Conservation (phyloP, 2,329 filamentous ascomycete genomes). For the Geoglossum cookeanum region DNA sequence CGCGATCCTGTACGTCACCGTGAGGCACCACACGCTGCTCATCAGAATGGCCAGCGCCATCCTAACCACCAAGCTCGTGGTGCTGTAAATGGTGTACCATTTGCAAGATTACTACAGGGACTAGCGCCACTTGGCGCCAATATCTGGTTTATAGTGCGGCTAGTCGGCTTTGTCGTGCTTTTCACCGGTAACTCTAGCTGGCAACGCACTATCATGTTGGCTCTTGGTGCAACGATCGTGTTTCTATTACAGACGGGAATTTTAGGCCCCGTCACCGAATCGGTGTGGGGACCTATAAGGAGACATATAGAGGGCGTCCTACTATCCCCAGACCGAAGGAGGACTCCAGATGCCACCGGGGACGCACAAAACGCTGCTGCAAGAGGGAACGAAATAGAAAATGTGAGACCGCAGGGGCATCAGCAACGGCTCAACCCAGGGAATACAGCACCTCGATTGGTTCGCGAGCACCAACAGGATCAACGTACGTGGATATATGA, state of each 20-base stretch:
- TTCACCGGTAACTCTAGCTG: slow-evolving; percentile 41
- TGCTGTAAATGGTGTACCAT: background rate
- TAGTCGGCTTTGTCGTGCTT: slow-evolving; percentile 43
- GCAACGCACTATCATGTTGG: slow-evolving; percentile 37
- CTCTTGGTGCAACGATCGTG: slow-evolving; percentile 33
- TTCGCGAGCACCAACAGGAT: slow-evolving; percentile 26
- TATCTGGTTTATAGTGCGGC: slow-evolving; percentile 39
- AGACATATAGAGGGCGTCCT: slow-evolving; percentile 41
- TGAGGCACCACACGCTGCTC: background rate
- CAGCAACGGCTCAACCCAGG: slow-evolving; percentile 25
- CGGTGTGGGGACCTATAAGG: slow-evolving; percentile 36
- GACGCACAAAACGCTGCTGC: slow-evolving; percentile 6
- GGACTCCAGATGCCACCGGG: slow-evolving; percentile 8
- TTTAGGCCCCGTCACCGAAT: slow-evolving; percentile 35
- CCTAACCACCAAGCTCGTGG: background rate
- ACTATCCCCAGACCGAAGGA: slow-evolving; percentile 26
- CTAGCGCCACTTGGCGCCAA: slow-evolving; percentile 36
- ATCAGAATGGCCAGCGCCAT: background rate
- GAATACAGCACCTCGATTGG: slow-evolving; percentile 33
- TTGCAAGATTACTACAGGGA: slow-evolving; percentile 9
- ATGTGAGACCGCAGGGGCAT: background rate
- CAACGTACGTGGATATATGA: slow-evolving; percentile 32
- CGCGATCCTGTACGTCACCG: background rate
- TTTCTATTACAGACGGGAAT: slow-evolving; percentile 42
- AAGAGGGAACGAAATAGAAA: slow-evolving; percentile 2